These are phyloP conservation scores for Fraxinus nigra DNA, from an alignment of 305 asterid species.

Conservation along the genomic window DNA sequence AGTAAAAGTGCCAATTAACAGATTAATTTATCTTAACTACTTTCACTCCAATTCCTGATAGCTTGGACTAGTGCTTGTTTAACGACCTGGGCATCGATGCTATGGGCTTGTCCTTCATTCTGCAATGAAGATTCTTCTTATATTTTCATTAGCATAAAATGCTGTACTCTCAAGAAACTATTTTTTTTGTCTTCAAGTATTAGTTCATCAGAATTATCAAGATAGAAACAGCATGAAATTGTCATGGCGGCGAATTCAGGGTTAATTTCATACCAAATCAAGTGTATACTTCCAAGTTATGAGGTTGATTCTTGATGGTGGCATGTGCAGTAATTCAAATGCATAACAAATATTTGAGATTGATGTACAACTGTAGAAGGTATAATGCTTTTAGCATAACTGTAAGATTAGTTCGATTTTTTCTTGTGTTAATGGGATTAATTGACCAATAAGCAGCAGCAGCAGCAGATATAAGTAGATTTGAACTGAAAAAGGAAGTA, in stretches of 20 bases:
- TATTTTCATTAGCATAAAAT: neutral
- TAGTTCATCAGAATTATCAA: no score
- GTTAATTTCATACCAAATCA: no score
- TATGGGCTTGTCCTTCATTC: slow-evolving; percentile 55
- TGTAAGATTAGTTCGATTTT: no score
- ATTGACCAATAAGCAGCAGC: neutral
- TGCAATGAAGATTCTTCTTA: slow-evolving; percentile 26
- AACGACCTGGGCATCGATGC: slow-evolving; percentile 56
- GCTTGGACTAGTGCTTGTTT: slow-evolving; percentile 61
- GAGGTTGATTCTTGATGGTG: neutral
- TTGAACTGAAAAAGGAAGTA: neutral
- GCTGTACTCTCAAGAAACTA: neutral
- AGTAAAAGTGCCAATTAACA: neutral
- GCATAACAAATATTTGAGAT: neutral
- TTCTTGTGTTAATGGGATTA: neutral
- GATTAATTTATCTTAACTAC: slow-evolving; percentile 11
- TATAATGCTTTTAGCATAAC: neutral
- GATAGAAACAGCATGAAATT: neutral
- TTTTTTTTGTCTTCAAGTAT: no score
- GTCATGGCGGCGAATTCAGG: neutral
- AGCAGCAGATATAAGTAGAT: neutral
- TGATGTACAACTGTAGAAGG: neutral
- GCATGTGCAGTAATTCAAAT: neutral
- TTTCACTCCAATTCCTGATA: slow-evolving; percentile 47
- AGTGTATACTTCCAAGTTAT: no score